phyloP scores from a whole-genome alignment of 2,329 filamentous ascomycete genomes.

The Penicillium sp. region DNA sequence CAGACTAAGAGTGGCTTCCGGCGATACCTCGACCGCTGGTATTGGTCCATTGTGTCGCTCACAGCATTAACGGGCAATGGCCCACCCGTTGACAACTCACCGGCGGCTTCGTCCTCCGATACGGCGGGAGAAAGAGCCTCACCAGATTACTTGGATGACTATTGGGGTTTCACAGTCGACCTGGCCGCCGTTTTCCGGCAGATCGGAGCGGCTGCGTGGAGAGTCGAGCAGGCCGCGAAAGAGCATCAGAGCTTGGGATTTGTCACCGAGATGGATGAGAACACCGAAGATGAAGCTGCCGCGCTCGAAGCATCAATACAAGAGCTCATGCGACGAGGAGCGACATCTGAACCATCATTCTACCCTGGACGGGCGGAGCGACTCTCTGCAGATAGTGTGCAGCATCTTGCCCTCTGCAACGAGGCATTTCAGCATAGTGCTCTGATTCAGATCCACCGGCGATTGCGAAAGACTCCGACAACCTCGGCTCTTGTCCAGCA shows the following conservation, averaged over 20 bases:
- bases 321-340: slow-evolving; percentile 30
- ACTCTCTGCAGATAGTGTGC: slow-evolving; percentile 27
- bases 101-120: slow-evolving; percentile 14
- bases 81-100: slow-evolving; percentile 24
- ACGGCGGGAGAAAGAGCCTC: slow-evolving; percentile 10
- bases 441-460: slow-evolving; percentile 39
- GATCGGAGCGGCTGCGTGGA: slow-evolving; percentile 35
- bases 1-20: slow-evolving; percentile 29
- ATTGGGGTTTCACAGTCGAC: slow-evolving; percentile 39
- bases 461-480: slow-evolving; percentile 29
- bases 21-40: slow-evolving; percentile 37
- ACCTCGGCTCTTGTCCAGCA: slow-evolving; percentile 28
- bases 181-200: slow-evolving; percentile 35
- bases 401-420: slow-evolving; percentile 37
- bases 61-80: slow-evolving; percentile 38
- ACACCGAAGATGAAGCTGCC: slow-evolving; percentile 25
- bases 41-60: slow-evolving; percentile 38
- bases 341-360: slow-evolving; percentile 26
- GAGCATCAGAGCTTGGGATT: slow-evolving; percentile 5
- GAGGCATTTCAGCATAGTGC: slow-evolving; percentile 41
- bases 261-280: slow-evolving; percentile 16
- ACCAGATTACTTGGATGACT: slow-evolving; percentile 38
- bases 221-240: slow-evolving; percentile 19
- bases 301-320: slow-evolving; percentile 31
- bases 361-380: slow-evolving; percentile 33